These are phyloP conservation scores for Corniculantispora saksenae DNA, from an alignment of 2,329 filamentous ascomycete species.

Conservation along the genomic window DNA sequence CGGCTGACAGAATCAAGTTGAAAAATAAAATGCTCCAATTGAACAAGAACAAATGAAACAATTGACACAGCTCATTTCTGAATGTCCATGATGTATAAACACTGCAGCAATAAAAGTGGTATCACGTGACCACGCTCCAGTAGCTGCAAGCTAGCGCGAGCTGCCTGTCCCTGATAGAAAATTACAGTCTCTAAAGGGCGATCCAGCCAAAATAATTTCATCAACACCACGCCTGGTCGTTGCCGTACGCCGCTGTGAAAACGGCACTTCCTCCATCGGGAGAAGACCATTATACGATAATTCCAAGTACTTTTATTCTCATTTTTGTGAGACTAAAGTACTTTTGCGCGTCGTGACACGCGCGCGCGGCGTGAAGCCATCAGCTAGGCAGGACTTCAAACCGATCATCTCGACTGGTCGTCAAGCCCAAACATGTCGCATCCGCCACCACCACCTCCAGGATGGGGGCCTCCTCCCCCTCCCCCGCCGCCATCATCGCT, in stretches of 20 bases:
- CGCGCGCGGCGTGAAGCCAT: constrained; percentile 37
- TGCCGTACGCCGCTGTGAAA: constrained; percentile 31
- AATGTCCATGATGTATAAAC: background rate
- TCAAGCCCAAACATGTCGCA: constrained; percentile 48
- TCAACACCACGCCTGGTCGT: constrained; percentile 33
- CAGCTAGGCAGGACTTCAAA: constrained; percentile 24
- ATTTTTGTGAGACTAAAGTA: background rate
- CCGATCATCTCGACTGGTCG: constrained; percentile 23
- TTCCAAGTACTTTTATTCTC: constrained; percentile 18
- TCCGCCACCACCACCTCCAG: constrained; percentile 57
- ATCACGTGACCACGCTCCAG: constrained; percentile 15
- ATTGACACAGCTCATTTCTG: no score
- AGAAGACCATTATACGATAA: constrained; percentile 16
- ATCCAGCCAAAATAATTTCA: constrained; percentile 21
- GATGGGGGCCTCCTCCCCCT: constrained; percentile 61
- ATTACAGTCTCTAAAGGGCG: constrained; percentile 29
- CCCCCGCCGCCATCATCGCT: constrained; percentile 56
- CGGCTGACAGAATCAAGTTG: no score
- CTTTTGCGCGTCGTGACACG: constrained; percentile 35
- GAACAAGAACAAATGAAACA: no score
- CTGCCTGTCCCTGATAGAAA: constrained; percentile 29
- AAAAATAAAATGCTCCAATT: no score
- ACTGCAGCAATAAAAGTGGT: background rate
- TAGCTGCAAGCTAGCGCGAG: constrained; percentile 14
- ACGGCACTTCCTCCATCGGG: constrained; percentile 28